These are phyloP conservation scores for Neodidymelliopsis sp. DNA, from an alignment of 2,329 filamentous ascomycete species.

Conservation along the genomic window DNA sequence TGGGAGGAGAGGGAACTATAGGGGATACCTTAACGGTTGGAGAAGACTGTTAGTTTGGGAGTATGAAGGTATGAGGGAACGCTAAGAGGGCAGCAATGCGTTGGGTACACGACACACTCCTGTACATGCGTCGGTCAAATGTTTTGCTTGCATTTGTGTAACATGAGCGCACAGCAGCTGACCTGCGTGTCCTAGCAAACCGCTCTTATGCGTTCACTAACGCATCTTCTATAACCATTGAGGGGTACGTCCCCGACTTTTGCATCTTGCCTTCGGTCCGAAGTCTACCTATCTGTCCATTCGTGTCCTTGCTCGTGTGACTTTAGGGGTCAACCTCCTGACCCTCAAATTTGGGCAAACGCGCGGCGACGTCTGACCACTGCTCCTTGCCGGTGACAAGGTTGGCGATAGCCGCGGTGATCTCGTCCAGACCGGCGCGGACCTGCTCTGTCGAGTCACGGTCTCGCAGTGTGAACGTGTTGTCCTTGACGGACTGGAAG, in stretches of 20 bases:
- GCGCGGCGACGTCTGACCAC: conserved; percentile 75
- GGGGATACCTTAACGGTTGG: too few species aligned
- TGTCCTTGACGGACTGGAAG: conserved; percentile 91
- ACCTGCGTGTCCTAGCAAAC: not conserved
- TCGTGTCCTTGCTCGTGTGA: conserved; percentile 3
- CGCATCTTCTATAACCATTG: conserved; percentile 5
- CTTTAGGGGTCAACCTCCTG: conserved; percentile 41
- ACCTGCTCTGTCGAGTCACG: conserved; percentile 89
- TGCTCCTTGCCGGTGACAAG: conserved; percentile 69
- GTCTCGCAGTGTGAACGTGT: conserved; percentile 85
- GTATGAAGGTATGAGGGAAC: not conserved
- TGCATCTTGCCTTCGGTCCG: conserved; percentile 3
- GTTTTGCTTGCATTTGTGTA: conserved; percentile 10
- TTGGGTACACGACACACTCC: not conserved
- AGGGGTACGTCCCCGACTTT: conserved; percentile 10
- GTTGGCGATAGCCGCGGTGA: conserved; percentile 75
- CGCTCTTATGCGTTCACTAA: conserved; percentile 4
- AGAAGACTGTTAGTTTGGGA: too few species aligned
- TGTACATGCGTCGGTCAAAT: conserved; percentile 1
- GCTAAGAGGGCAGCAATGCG: conserved; percentile 9
- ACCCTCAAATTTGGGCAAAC: conserved; percentile 81
- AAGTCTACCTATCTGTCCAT: not conserved
- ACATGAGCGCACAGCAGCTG: conserved; percentile 4
- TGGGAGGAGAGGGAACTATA: too few species aligned
- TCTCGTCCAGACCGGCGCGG: conserved; percentile 79